Conservation (phyloP, 768 basidiomycete genomes). For the Auricularia cornea region DNA sequence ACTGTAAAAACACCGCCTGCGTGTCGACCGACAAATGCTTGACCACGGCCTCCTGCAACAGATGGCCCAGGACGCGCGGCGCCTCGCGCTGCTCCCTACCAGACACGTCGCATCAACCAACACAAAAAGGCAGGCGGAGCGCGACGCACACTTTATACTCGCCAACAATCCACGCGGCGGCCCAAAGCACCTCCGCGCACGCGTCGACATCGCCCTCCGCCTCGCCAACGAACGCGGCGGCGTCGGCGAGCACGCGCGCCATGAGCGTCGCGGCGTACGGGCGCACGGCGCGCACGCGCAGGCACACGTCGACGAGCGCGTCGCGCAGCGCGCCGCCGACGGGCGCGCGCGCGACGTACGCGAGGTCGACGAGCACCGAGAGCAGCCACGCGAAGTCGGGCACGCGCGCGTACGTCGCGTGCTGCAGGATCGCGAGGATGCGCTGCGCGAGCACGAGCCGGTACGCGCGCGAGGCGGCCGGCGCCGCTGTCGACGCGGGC, state of each 20-base stretch:
- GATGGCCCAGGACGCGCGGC: conserved; percentile 59
- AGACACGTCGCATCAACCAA: background rate
- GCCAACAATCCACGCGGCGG: conserved; percentile 94
- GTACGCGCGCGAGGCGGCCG: conserved; percentile 74
- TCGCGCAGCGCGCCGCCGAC: conserved; percentile 72
- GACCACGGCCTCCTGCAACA: conserved; percentile 54
- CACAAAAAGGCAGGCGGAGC: background rate
- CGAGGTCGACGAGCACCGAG: conserved; percentile 86
- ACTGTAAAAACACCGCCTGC: conserved; percentile 73
- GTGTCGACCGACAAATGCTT: conserved; percentile 49
- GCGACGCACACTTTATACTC: conserved; percentile 78
- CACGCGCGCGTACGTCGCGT: conserved; percentile 77
- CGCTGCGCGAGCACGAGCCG: conserved; percentile 73
- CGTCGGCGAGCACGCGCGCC: conserved; percentile 73
- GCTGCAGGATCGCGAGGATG: conserved; percentile 81
- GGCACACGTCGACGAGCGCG: conserved; percentile 79
- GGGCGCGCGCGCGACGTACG: conserved; percentile 76
- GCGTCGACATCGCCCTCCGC: conserved; percentile 5
- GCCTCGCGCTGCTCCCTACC: conserved; percentile 71
- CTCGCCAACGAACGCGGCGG: conserved; percentile 42
- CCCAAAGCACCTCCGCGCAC: conserved; percentile 82
- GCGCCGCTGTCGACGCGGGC: conserved; percentile 28
- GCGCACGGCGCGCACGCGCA: conserved; percentile 68
- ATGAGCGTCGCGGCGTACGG: conserved; percentile 77
- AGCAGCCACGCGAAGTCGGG: conserved; percentile 97